Base-by-base conservation (phyloP, 1,139 yeast genomes). In the Suhomyces maxii region DNA sequence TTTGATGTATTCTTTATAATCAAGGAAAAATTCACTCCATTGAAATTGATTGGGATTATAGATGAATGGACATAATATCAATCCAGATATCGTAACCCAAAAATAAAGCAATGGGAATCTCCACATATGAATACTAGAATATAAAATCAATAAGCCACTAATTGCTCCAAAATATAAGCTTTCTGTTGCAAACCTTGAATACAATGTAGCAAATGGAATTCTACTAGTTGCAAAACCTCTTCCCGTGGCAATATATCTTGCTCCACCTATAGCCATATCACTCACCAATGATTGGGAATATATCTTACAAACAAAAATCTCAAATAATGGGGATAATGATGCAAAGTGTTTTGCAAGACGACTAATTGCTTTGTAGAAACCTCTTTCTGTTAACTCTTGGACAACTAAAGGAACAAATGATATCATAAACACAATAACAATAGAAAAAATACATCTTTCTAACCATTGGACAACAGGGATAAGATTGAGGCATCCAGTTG, bases 161-260 rank as follows among this genome's bases (percentile, higher is more conserved):
- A 61, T 52, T 0, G 71, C 67, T 0, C 80, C 82, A 55, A 67
- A 71, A 47, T 77, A 73, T 32, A 77, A 61, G 50, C 81, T 73
- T 38, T 73, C 79, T 13, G 65, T 56, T 0, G 82, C 77, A 60
- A 73, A 79, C 41, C 81, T 59, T 2, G 80, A 61, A 57, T 76
- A 79, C 8, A 79, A 58, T 1, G 62, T 58, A 1, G 76, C 60
- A 54, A 78, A 76, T 8, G 79, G 68, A 7, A 71, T 68, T 51
- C 83, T 61, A 2, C 68, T 61, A 0, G 83, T 79, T 34, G 83
- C 80, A 59, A 79, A 76, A 1, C 82, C 82, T 58, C 84, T 63
- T 11, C 82, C 83, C 0, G 83, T 79, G 2, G 82, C 77, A 53
- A 79, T 76, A 55, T 79, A 79, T 47, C 69, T 68, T 8, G 83